These are phyloP conservation scores for Trichophyton schoenleinii DNA, from an alignment of 2,329 filamentous ascomycete species.

Conservation along the genomic window DNA sequence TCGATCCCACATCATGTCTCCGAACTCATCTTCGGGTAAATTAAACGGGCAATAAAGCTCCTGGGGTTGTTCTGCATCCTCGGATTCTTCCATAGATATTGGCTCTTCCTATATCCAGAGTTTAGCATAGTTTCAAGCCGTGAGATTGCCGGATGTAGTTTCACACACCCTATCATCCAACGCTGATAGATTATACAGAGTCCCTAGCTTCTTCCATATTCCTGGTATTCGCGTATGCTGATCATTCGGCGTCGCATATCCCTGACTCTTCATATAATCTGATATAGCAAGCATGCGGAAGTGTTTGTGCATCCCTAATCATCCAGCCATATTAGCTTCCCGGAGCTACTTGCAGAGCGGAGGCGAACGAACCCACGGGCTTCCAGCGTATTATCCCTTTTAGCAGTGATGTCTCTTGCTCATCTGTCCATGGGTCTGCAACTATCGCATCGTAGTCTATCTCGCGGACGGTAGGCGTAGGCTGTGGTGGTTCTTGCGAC, in stretches of 20 bases:
- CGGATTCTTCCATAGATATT: slow-evolving; percentile 43
- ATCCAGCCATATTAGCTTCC: background rate
- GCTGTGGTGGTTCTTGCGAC: slow-evolving; percentile 11
- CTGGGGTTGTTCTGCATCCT: slow-evolving; percentile 37
- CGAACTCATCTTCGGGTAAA: slow-evolving; percentile 42
- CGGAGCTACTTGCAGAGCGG: background rate
- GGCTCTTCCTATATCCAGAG: slow-evolving; percentile 38
- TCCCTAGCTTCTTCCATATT: slow-evolving; percentile 79
- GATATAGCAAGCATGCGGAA: slow-evolving; percentile 83
- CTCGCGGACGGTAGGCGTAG: slow-evolving; percentile 14
- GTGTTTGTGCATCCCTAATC: slow-evolving; percentile 75
- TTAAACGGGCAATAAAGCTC: slow-evolving; percentile 55
- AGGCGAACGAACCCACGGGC: slow-evolving; percentile 57
- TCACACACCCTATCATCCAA: slow-evolving; percentile 69
- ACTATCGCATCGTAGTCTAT: slow-evolving; percentile 36
- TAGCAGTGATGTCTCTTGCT: slow-evolving; percentile 84
- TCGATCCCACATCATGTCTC: slow-evolving; percentile 37
- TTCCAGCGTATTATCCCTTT: slow-evolving; percentile 92
- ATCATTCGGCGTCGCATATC: slow-evolving; percentile 52
- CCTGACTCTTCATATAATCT: slow-evolving; percentile 66
- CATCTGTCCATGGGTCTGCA: slow-evolving; percentile 80
- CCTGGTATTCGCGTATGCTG: slow-evolving; percentile 77
- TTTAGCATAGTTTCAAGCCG: background rate
- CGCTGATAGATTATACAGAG: slow-evolving; percentile 71
- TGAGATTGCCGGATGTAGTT: slow-evolving; percentile 18